A percentile compares a stretch with the other conserved stretches of the same genome.
Evolutionary conservation across 2,329 filamentous ascomycete species (phyloP).

Genomic region (Canariomyces notabilis): DNA sequence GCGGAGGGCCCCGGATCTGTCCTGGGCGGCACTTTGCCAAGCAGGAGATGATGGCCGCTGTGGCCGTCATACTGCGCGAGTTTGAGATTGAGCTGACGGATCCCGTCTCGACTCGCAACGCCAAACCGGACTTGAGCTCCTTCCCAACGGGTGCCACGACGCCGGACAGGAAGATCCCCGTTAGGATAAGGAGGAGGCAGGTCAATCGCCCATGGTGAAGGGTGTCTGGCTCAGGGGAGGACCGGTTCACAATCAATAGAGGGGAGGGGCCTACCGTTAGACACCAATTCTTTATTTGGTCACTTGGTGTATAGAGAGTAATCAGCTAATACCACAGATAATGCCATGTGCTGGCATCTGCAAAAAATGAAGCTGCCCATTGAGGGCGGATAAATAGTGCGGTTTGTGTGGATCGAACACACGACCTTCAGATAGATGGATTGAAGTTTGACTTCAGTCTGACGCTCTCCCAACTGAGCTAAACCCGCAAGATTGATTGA

Average conservation of each 20-base stretch:
- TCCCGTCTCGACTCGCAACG: conserved; percentile 1
- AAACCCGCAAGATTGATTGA: too few relatives aligned
- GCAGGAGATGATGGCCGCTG: conserved; percentile 14
- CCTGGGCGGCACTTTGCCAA: conserved; percentile 20
- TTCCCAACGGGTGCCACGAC: conserved; percentile 15
- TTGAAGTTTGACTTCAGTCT: conserved; percentile 21
- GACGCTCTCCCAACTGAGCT: conserved; percentile 24
- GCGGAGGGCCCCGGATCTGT: conserved; percentile 20
- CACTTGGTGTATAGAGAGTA: not conserved
- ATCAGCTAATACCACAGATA: not conserved
- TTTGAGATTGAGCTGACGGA: conserved; percentile 19
- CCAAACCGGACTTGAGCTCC: conserved; percentile 5
- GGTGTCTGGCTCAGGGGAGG: not conserved
- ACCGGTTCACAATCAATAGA: not conserved
- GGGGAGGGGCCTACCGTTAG: too few relatives aligned
- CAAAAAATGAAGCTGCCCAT: not conserved
- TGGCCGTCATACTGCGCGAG: conserved; percentile 15
- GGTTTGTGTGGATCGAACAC: conserved; percentile 23
- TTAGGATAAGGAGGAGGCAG: conserved; percentile 11
- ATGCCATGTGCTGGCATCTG: not conserved
- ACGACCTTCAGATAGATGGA: conserved; percentile 21
- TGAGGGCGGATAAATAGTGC: conserved; percentile 9
- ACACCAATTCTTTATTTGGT: not conserved
- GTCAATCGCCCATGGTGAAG: not conserved
- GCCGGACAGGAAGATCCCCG: conserved; percentile 12